Evolutionary conservation across 2,329 filamentous ascomycete genomes (phyloP).

Genomic region (Tolypocladium tundrense): DNA sequence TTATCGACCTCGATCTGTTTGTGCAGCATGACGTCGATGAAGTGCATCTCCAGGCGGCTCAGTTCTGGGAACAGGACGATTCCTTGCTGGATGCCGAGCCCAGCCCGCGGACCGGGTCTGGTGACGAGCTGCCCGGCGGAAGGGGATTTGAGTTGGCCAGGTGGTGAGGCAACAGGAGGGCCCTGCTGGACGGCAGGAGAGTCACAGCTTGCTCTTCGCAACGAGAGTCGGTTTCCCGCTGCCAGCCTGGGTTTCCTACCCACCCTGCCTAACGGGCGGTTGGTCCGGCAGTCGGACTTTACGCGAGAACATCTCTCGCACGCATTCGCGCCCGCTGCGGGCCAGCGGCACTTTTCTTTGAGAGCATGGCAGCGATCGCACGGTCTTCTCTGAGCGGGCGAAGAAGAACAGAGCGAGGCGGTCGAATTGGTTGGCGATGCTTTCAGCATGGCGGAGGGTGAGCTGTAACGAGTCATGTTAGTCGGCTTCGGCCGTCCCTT

Average conservation of each 20-base stretch:
- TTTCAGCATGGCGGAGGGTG: background rate
- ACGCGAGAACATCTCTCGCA: background rate
- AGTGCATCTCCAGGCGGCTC: background rate
- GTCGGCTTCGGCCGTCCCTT: background rate
- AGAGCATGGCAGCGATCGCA: background rate
- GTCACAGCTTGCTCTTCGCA: background rate
- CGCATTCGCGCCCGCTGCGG: too few relatives aligned
- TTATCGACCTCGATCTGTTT: background rate
- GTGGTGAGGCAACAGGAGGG: background rate
- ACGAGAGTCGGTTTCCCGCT: background rate
- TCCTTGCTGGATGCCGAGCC: background rate
- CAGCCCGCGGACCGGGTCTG: background rate
- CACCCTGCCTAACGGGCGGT: background rate
- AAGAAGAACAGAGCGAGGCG: background rate
- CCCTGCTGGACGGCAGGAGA: too few relatives aligned
- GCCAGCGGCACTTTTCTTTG: background rate
- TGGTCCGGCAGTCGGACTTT: background rate
- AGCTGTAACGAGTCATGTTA: background rate
- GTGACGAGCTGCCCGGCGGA: too few relatives aligned
- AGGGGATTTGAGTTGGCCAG: background rate
- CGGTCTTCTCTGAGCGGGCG: too few relatives aligned
- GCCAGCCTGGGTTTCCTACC: background rate
- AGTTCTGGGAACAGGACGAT: background rate
- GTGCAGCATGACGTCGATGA: background rate
- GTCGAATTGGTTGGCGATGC: background rate